Evolutionary conservation across 2,329 filamentous ascomycete genomes (phyloP), one percentile per base, ranked within the genome.

Genomic region (Tolypocladium capitatum): DNA sequence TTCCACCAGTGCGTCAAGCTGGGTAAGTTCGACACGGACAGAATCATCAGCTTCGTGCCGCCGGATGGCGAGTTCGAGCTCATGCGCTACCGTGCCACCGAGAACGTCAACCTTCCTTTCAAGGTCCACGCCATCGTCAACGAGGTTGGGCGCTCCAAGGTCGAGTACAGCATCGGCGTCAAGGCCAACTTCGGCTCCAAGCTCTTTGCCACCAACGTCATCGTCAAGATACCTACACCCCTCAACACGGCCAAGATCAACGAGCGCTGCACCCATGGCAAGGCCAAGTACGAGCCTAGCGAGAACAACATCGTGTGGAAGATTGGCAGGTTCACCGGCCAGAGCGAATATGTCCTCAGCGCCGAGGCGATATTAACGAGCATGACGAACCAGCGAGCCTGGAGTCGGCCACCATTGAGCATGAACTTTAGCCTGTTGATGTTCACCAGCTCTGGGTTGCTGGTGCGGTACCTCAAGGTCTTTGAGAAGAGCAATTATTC

Each of bases 401-500:
- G 92, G 94, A 94, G 86, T 56, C 76, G 92, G 47, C 94, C 94
- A 44, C 92, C 92, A 4, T 71, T 98, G 52, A 96, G 83, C 66
- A 70, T 98, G 66, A 92, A 81, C 66, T 98, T 98, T 62, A 92
- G 85, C 53, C 68, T 98, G 59, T 75, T 98, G 59, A 98, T 98
- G 94, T 98, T 98, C 63, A 98, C 92, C 20, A 95, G 88, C 62
- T 94, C 86, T 1, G 92, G 92, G 1, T 64, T 98, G 61, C 63
- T 98, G 54, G 92, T 98, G 49, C 75, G 94, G 45, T 98, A 98
- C 65, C 69, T 98, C 49, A 98, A 98, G 70, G 92, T 98, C 2
- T 98, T 98, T 70, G 92, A 98, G 72, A 98, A 98, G 81, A 92
- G 80, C 67, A 97, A 97, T 67, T 98, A 98, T 65, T 94, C 86